Base-by-base conservation (phyloP, 2,329 filamentous ascomycete genomes). In the Ophiocordyceps camponoti-leonardi region DNA sequence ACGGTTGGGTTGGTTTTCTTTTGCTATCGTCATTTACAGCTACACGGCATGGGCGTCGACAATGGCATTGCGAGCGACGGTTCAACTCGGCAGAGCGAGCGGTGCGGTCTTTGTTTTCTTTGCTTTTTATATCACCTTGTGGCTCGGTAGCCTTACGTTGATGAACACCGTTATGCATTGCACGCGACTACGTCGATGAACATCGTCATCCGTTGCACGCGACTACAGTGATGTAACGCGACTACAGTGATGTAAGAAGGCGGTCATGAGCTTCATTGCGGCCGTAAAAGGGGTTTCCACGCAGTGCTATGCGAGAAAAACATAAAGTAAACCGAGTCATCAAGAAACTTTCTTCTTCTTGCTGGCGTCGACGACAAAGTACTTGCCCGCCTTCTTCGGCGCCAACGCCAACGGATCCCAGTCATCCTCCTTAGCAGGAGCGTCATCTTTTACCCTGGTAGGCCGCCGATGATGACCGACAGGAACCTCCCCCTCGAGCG, bases 331-430 rank as follows among this genome's bases (percentile, higher is more conserved):
- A 20, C 20, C 10, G 2, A n/a, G 1, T 30, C 8, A 18, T 45
- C 23, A 28, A 28, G 22, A 19, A 19, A 5, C 44, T 14, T 30
- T 20, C 13, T 26, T 28, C 13, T 33, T 31, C 31, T 35, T 33
- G 14, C 44, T 40, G 41, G 30, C 79, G 50, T 85, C 75, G 2
- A 92, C 86, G 8, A 90, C 77, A 53, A 93, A 90, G 55, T 81
- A 93, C 51, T 72, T 75, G 14, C 83, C 84, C 5, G 73, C 73
- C 45, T 69, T 86, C 54, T 73, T 76, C 16, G 73, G 68, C 0
- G 85, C 83, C 45, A 73, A 72, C 1, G 69, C 71, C 43, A 92
- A 60, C 0, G 81, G 77, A 65, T 92, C 73, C 77, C 86, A 90
- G 49, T 77, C 65, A 62, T 82, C 77, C 1, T 65, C 69, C 14